Conservation (phyloP, 257 asterid species). For the Verbascum thapsus region DNA sequence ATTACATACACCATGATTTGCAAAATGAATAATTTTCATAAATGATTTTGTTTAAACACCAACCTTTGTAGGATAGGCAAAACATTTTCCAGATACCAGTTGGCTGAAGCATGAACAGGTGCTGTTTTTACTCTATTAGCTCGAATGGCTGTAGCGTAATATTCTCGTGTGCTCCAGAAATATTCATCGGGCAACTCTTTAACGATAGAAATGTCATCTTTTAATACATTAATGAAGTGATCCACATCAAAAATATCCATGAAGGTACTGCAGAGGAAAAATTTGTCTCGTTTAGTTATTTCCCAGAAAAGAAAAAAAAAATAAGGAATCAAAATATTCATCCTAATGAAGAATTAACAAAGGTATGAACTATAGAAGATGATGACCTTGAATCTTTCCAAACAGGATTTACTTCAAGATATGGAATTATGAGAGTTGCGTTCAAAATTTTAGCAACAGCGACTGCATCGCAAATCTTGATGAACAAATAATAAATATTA, state of each 20-base stretch:
- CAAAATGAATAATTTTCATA: background rate
- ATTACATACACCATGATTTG: background rate
- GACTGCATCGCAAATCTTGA: slow-evolving; percentile 90
- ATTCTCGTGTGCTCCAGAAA: slow-evolving; percentile 94
- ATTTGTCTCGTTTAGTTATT: no score
- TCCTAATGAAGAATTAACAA: slow-evolving; percentile 10
- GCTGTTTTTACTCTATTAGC: slow-evolving; percentile 85
- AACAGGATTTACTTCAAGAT: slow-evolving; percentile 92
- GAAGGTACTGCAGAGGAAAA: slow-evolving; percentile 54
- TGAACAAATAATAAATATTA: slow-evolving; percentile 26
- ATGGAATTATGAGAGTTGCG: slow-evolving; percentile 89
- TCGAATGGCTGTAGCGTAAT: slow-evolving; percentile 80
- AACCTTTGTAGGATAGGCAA: slow-evolving; percentile 79
- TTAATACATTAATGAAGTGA: slow-evolving; percentile 78
- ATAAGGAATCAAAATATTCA: slow-evolving; percentile 14
- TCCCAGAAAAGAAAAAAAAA: no score
- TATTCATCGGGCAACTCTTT: slow-evolving; percentile 83
- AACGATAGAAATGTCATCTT: slow-evolving; percentile 71
- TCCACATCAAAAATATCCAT: slow-evolving; percentile 90
- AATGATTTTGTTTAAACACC: no score
- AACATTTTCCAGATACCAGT: slow-evolving; percentile 94
- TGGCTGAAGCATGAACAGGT: slow-evolving; percentile 90
- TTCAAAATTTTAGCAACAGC: slow-evolving; percentile 94
- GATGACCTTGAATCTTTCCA: slow-evolving; percentile 95
- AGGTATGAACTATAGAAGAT: slow-evolving; percentile 10